phyloP scores from a whole-genome alignment of 106 monocot genomes.

The Posidonia australis region DNA sequence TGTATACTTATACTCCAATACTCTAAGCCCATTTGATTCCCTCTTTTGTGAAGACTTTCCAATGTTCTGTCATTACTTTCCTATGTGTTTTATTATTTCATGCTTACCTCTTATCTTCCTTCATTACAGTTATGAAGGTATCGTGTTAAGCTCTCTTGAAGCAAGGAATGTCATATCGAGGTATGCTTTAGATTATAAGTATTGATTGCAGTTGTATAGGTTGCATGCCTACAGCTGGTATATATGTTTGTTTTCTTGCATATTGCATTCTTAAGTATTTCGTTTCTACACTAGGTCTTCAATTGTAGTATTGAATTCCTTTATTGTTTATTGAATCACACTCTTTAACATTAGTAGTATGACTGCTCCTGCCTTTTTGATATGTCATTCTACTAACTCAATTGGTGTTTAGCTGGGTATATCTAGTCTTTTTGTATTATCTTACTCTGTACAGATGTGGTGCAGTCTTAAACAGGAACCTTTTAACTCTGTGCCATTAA shows the following conservation, averaged over 20 bases:
- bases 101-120: neutral
- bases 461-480: conserved; percentile 86
- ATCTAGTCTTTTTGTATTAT: neutral
- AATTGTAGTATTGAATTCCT: neutral
- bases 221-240: no score
- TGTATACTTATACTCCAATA: no score
- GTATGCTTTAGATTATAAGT: conserved; percentile 28
- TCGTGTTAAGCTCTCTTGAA: conserved; percentile 76
- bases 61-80: neutral
- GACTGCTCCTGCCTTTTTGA: neutral
- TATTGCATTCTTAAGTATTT: no score
- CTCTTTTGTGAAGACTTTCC: neutral
- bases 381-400: neutral
- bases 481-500: conserved; percentile 59
- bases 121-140: conserved; percentile 60
- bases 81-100: neutral
- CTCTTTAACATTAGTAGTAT: no score
- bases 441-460: neutral
- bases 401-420: neutral
- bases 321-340: neutral
- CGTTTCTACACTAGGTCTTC: neutral
- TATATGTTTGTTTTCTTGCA: neutral
- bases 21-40: no score
- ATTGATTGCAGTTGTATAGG: no score
- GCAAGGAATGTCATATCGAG: conserved; percentile 48